Base-by-base conservation (phyloP, 768 basidiomycete genomes). In the Suillus subaureus region DNA sequence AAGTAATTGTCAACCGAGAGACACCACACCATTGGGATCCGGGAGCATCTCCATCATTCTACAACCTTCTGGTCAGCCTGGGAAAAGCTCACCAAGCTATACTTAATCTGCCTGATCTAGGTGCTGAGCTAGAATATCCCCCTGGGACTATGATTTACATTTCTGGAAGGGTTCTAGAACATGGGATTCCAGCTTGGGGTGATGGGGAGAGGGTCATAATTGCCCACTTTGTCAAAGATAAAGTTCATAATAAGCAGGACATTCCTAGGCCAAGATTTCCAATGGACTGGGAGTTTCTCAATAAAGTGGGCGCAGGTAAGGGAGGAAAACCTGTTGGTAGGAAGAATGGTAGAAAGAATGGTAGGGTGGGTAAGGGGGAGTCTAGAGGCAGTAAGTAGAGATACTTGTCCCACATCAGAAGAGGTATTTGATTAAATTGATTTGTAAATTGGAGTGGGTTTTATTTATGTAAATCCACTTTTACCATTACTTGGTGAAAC, bases 1-100 rank as follows among this genome's bases (percentile, higher is more conserved):
- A 65, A 9, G 37, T 65, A 3, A 65, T 65, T 51, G 35, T 60
- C 40, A 65, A 61, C n/a, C 23, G 16, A 35, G 8, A 40, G 11
- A 65, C 49, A 1, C 60, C 47, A 8, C 13, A 21, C 8, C 58
- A 61, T n/a, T 3, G 31, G 21, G 64, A 65, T 61, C 18, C 21
- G 16, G 47, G 40, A 28, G 42, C 26, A 4, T 57, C 64, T 0
- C 11, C 64, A 11, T 43, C 64, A 26, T 26, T 49, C 31, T 61
- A 47, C 4, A 45, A 64, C 13, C 45, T 58, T n/a, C 9, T 64
- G 23, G 45, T 64, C 9, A 64, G 64, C 45, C 23, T 64, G 4
- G 55, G 64, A 0, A 3, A 49, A 39, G 21, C 0, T 6, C 43
- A 39, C 13, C 15, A 35, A 21, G 64, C 40, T 16, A n/a, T 26